Percentiles rank a stretch among this genome's conserved stretches.
These are phyloP conservation scores for Pythium pyrilobum DNA, from an alignment of 352 stramenopile species.

Conservation along the genomic window DNA sequence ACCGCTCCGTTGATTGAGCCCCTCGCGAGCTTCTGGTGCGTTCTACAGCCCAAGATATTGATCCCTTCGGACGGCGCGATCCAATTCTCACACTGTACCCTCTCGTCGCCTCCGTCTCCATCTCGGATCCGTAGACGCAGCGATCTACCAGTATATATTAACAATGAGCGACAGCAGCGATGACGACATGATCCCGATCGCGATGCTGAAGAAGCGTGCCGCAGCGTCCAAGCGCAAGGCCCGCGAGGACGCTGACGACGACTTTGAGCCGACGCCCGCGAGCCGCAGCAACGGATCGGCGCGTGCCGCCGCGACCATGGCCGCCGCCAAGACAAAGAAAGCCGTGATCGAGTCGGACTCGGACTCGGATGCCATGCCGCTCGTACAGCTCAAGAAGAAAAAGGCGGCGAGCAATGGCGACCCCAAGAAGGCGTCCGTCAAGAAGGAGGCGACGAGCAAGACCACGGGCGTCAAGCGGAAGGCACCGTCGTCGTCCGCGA, in stretches of 20 bases:
- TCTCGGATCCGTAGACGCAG: neutral
- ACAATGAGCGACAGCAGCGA: slow-evolving; percentile 64
- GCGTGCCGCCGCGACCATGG: neutral
- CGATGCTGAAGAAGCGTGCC: slow-evolving; percentile 49
- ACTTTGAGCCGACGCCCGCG: slow-evolving; percentile 14
- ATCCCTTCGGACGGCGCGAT: neutral
- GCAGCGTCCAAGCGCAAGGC: slow-evolving; percentile 29
- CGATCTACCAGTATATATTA: neutral
- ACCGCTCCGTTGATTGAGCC: slow-evolving; percentile 2
- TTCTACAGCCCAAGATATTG: neutral
- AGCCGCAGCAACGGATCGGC: neutral
- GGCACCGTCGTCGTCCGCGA: slow-evolving; percentile 21
- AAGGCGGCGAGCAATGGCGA: slow-evolving; percentile 1
- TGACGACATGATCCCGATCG: slow-evolving; percentile 71
- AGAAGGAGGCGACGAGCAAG: slow-evolving; percentile 29
- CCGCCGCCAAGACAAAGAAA: slow-evolving; percentile 26
- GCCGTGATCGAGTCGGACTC: slow-evolving; percentile 44
- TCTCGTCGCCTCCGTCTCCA: too few species aligned
- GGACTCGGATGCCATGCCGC: slow-evolving; percentile 74
- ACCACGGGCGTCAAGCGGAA: slow-evolving; percentile 38
- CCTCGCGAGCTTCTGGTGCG: neutral
- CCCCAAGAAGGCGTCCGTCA: slow-evolving; percentile 26
- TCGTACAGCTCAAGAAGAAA: slow-evolving; percentile 79
- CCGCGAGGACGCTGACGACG: slow-evolving; percentile 3
- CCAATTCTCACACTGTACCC: neutral